Evolutionary conservation across 176 grass and related monocot species (phyloP).

Genomic region (Aegilops longissima): DNA sequence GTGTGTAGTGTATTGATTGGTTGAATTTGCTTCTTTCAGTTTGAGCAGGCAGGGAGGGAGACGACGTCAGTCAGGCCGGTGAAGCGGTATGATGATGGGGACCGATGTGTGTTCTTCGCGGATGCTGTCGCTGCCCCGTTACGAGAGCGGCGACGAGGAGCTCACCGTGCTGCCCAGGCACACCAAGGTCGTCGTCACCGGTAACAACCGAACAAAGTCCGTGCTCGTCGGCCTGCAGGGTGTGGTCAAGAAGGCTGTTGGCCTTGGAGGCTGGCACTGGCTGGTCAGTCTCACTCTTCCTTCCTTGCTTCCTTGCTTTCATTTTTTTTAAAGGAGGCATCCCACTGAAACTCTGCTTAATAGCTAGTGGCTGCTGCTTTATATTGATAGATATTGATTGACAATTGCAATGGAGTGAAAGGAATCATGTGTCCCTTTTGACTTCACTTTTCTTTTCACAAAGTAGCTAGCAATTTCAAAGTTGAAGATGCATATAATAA

Average conservation of each 20-base stretch:
- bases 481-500: not conserved
- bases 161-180: conserved; percentile 67
- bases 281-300: conserved; percentile 48
- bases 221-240: conserved; percentile 81
- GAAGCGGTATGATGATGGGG: conserved; percentile 52
- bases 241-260: conserved; percentile 88
- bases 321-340: too few relatives aligned
- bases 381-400: not conserved
- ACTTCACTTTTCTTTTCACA: not conserved
- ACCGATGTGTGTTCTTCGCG: conserved; percentile 50
- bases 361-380: not conserved
- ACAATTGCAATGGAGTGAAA: not conserved
- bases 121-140: conserved; percentile 43
- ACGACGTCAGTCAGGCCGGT: not conserved
- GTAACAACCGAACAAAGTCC: conserved; percentile 89
- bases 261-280: conserved; percentile 91
- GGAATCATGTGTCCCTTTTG: not conserved
- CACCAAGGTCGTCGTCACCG: conserved; percentile 82
- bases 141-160: conserved; percentile 64
- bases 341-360: conserved; percentile 21
- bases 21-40: not conserved
- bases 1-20: conserved; percentile 31
- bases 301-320: not conserved
- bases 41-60: not conserved
- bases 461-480: not conserved